phyloP scores from a whole-genome alignment of 345 rosid genomes.

The Eucalyptus erythrocorys region DNA sequence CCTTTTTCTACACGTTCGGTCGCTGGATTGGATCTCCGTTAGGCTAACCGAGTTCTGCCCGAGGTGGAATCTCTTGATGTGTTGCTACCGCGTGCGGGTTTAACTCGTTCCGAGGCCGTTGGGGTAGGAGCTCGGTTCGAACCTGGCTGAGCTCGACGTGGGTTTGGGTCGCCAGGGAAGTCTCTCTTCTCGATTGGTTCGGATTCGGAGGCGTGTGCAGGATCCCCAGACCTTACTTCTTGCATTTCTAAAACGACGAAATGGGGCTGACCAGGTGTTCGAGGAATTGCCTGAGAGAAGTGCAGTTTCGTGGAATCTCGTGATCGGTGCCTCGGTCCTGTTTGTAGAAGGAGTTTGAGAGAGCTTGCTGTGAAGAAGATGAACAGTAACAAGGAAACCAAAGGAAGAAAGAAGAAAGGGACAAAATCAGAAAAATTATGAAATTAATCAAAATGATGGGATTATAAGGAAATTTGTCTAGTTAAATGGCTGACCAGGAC shows the following conservation, averaged over 20 bases:
- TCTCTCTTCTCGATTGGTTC: neutral
- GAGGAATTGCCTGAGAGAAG: neutral
- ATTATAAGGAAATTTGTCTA: too few species aligned
- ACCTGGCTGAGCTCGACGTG: neutral
- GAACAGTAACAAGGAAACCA: neutral
- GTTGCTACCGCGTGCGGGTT: too few species aligned
- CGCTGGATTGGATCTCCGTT: neutral
- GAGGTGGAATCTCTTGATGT: too few species aligned
- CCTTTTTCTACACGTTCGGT: neutral
- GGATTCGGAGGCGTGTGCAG: neutral
- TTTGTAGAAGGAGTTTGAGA: neutral
- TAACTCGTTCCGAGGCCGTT: too few species aligned
- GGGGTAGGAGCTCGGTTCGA: neutral
- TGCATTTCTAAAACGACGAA: neutral
- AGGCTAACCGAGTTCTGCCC: rapidly evolving
- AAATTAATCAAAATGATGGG: too few species aligned
- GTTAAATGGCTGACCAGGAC: too few species aligned
- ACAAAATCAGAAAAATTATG: too few species aligned
- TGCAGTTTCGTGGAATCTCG: neutral
- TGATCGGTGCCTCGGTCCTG: neutral
- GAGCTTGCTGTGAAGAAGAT: neutral
- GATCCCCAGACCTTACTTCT: neutral
- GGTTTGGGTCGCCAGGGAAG: neutral
- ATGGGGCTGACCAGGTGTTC: neutral
- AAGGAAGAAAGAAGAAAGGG: too few species aligned